Percentiles rank a stretch among this genome's conserved stretches.
Conservation (phyloP, 805 yeast genomes). For the Candida orba region DNA sequence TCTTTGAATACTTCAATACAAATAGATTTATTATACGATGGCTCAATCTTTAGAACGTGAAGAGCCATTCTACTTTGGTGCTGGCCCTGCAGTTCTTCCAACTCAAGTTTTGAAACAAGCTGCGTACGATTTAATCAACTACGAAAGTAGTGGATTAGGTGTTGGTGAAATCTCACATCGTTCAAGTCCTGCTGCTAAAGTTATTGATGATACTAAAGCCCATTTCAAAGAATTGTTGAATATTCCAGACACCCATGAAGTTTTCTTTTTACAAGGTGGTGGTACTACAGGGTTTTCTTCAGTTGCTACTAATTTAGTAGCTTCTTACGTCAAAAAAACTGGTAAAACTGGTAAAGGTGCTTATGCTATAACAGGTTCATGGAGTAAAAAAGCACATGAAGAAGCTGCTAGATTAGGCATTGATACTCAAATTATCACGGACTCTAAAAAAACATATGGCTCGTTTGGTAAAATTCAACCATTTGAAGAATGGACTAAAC, state of each 20-base stretch:
- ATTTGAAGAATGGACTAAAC: slow-evolving; percentile 53
- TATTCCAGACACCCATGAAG: slow-evolving; percentile 90
- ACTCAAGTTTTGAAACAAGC: slow-evolving; percentile 80
- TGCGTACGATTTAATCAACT: slow-evolving; percentile 73
- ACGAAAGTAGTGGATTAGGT: slow-evolving; percentile 68
- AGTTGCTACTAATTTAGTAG: slow-evolving; percentile 72
- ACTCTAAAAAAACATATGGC: slow-evolving; percentile 50
- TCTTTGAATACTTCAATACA: neutral
- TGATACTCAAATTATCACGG: slow-evolving; percentile 60
- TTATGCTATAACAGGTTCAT: slow-evolving; percentile 84
- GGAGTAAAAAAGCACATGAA: slow-evolving; percentile 85
- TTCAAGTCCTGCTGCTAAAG: slow-evolving; percentile 69
- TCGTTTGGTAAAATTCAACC: slow-evolving; percentile 65
- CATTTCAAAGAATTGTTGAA: slow-evolving; percentile 56
- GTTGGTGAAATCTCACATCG: slow-evolving; percentile 96
- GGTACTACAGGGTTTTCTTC: slow-evolving; percentile 96
- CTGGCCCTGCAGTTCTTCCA: slow-evolving; percentile 97
- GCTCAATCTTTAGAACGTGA: slow-evolving; percentile 43
- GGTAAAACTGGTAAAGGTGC: slow-evolving; percentile 77
- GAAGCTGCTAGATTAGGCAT: slow-evolving; percentile 84
- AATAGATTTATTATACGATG: neutral
- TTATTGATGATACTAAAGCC: slow-evolving; percentile 70
- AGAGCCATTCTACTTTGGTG: slow-evolving; percentile 84
- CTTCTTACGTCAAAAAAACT: slow-evolving; percentile 61
- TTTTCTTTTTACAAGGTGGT: slow-evolving; percentile 95